Evolutionary conservation across 2,329 filamentous ascomycete species (phyloP), one percentile per base, ranked within the genome.

Genomic region (Pseudohalonectria lignicola): DNA sequence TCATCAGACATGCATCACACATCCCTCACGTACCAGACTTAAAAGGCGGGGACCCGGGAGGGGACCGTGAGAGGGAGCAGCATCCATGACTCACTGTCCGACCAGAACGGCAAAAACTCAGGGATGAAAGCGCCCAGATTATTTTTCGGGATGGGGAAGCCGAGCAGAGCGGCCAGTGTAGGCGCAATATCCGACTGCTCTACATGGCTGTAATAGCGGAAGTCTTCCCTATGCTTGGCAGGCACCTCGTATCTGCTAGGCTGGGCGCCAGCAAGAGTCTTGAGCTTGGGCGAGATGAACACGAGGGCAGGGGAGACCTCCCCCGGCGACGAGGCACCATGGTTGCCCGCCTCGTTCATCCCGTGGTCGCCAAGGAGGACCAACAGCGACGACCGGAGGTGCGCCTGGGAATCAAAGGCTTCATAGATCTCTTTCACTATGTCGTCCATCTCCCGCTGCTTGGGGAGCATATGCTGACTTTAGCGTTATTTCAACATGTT

Each of bases 271-370:
- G 69, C 66, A 6, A 87, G 62, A 1, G 61, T 53, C 50, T 72
- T 75, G 31, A 94, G 67, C 52, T 86, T 92, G 0, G 90, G 87
- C 3, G 87, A 92, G 45, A 94, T 75, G 56, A 98, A 96, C 16
- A 95, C 74, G 9, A 98, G 64, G 13, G 92, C 92, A 0, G 92
- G 82, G 1, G 90, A 95, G 2, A 92, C 96, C 63, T 98, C 92
- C 31, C 92, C 90, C 2, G 86, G 76, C 1, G 88, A 88, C 9
- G 90, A 95, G 29, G 90, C 92, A 21, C 92, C 92, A 55, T 98
- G 92, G 48, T 96, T 96, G 3, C 92, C 92, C 16, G 86, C 92
- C 49, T 96, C 90, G 49, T 96, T 98, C 92, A 98, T 98, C n/a
- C 92, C 92, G 54, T 98, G 92, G 51, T 98, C 93, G 40, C 92